phyloP scores from a whole-genome alignment of 305 asterid genomes.

The Fraxinus baroniana region DNA sequence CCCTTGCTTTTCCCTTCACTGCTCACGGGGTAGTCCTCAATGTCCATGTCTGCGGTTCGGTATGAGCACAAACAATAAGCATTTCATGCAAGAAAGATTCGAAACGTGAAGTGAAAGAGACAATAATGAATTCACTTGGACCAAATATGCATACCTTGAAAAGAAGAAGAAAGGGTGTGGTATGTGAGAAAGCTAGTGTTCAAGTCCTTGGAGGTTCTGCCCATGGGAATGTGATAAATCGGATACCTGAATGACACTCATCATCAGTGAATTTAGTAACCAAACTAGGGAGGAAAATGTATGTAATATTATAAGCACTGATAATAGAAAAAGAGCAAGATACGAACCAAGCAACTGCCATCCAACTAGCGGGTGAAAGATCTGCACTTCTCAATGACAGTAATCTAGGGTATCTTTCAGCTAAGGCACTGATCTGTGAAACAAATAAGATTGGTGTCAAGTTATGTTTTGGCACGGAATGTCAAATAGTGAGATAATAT shows the following conservation, averaged over 20 bases:
- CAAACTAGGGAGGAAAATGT: neutral
- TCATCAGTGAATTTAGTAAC: neutral
- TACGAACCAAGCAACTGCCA: slow-evolving; percentile 92
- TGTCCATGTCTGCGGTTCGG: slow-evolving; percentile 47
- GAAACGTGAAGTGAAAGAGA: neutral
- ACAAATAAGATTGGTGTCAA: slow-evolving; percentile 12
- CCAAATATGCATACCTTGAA: slow-evolving; percentile 56
- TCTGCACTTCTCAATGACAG: slow-evolving; percentile 87
- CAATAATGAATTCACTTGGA: neutral
- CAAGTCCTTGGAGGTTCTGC: slow-evolving; percentile 78
- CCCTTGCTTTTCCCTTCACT: slow-evolving; percentile 43
- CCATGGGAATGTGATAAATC: slow-evolving; percentile 90
- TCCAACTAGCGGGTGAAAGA: slow-evolving; percentile 98
- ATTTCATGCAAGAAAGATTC: neutral
- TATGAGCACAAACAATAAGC: neutral
- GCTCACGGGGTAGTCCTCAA: slow-evolving; percentile 40
- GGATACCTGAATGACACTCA: slow-evolving; percentile 65
- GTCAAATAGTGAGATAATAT: slow-evolving; percentile 16
- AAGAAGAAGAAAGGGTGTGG: slow-evolving; percentile 94
- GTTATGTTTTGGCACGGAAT: neutral
- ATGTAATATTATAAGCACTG: neutral
- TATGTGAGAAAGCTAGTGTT: slow-evolving; percentile 90
- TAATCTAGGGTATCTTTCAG: slow-evolving; percentile 72
- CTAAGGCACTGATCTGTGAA: slow-evolving; percentile 62
- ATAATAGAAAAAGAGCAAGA: neutral